Evolutionary conservation across 2,329 filamentous ascomycete genomes (phyloP), one percentile per base, ranked within the genome.

Genomic region (Blastomyces silverae): DNA sequence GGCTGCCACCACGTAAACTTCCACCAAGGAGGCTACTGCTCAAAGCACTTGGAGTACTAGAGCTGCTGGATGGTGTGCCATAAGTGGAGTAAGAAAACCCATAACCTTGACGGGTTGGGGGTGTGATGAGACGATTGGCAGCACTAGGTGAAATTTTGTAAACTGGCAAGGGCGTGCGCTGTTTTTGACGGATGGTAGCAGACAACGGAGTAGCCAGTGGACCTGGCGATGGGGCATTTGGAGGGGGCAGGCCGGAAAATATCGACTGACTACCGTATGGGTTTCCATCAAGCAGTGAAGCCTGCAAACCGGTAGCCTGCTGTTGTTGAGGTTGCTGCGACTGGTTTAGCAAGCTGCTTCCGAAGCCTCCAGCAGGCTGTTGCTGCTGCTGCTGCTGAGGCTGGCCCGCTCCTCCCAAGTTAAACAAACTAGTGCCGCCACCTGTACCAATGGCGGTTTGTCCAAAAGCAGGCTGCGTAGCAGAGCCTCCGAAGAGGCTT

Each of bases 81-180:
- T 96, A 96, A 2, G 88, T 92, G 68, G 92, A 96, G 78, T 97
- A 97, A 1, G 89, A 92, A 75, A 97, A 96, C 2, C 93, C 93
- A 73, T 91, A 97, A 5, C 91, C 91, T 64, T 79, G 79, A 64
- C 89, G 85, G 78, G 91, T 93, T 70, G 92, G 90, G 0, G 92
- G 92, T 0, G 92, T 96, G 39, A 87, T 84, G 64, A 92, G 87
- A 59, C 92, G 89, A 28, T 89, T 89, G 10, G 90, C 87, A 44
- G 90, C 90, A 58, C 86, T 85, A 0, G 92, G 91, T 58, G 91
- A 93, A 69, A 96, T 84, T 78, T 92, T 94, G 80, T 93, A 92
- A 74, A 94, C 87, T 2, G 92, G 92, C 63, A 96, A 79, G 55
- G 93, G 89, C 11, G 90, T 89, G 68, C 85, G 87, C 74, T 91